phyloP scores from a whole-genome alignment of 257 asterid genomes.

The Plantago ovata region DNA sequence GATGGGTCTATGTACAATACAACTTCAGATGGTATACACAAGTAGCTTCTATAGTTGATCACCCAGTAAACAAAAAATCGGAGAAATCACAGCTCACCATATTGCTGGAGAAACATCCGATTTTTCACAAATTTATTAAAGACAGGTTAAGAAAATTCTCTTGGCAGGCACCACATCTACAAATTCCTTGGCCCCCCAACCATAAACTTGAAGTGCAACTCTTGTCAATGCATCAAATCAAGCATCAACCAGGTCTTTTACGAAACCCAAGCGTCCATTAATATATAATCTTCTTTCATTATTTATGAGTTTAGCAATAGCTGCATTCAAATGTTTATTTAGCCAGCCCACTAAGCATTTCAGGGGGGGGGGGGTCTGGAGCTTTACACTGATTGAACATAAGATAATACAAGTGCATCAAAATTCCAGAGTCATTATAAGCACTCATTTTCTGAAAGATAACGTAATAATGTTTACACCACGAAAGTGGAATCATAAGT shows the following conservation, averaged over 20 bases:
- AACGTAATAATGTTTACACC: not conserved
- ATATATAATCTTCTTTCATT: too few relatives aligned
- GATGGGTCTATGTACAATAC: not conserved
- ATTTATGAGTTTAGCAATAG: not conserved
- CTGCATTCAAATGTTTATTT: not conserved
- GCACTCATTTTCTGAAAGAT: too few relatives aligned
- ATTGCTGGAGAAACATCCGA: too few relatives aligned
- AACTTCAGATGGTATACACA: not conserved
- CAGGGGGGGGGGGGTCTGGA: too few relatives aligned
- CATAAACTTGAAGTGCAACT: not conserved
- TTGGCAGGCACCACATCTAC: not conserved
- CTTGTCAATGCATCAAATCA: not conserved
- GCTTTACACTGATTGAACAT: too few relatives aligned
- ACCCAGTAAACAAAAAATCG: too few relatives aligned
- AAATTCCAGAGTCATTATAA: not conserved
- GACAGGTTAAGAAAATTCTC: too few relatives aligned
- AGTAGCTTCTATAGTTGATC: too few relatives aligned
- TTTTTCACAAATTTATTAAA: not conserved
- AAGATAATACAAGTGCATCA: not conserved
- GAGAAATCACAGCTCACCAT: too few relatives aligned
- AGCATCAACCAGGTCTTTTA: not conserved
- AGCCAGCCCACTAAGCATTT: not conserved
- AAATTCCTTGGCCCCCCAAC: not conserved
- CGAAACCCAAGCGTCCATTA: not conserved
- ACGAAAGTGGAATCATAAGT: conserved; percentile 5